Percentiles rank a stretch among this genome's conserved stretches.
Evolutionary conservation across 2,329 filamentous ascomycete species (phyloP).

Genomic region (Fusarium haematococcum): DNA sequence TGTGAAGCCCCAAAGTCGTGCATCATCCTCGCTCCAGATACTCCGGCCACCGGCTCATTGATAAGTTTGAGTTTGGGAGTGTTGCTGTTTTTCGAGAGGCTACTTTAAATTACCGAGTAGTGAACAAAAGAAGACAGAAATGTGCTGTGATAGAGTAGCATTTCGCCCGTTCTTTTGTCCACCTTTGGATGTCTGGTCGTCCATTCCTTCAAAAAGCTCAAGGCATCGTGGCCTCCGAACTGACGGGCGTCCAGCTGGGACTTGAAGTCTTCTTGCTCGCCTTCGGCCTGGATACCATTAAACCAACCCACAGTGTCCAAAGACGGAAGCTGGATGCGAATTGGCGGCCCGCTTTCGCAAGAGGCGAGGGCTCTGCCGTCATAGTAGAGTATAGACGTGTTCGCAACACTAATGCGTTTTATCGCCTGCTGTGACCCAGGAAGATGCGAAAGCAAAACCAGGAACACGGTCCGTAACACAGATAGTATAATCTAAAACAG

Average conservation of each 20-base stretch:
- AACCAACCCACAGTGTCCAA: slow-evolving; percentile 79
- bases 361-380: slow-evolving; percentile 76
- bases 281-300: slow-evolving; percentile 69
- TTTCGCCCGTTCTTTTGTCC: slow-evolving; percentile 72
- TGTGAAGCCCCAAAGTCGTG: slow-evolving; percentile 79
- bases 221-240: slow-evolving; percentile 67
- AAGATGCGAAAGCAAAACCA: slow-evolving; percentile 55
- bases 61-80: slow-evolving; percentile 32
- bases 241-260: not conserved
- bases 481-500: slow-evolving; percentile 6
- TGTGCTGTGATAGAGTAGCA: slow-evolving; percentile 75
- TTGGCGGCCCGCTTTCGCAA: slow-evolving; percentile 78
- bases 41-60: slow-evolving; percentile 65
- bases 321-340: slow-evolving; percentile 71
- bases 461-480: slow-evolving; percentile 19
- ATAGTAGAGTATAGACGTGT: slow-evolving; percentile 75
- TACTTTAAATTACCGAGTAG: slow-evolving; percentile 62
- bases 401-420: slow-evolving; percentile 77
- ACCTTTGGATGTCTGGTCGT: slow-evolving; percentile 77
- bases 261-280: slow-evolving; percentile 41
- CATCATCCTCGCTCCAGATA: slow-evolving; percentile 77
- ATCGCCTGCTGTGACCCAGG: slow-evolving; percentile 61
- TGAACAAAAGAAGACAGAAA: slow-evolving; percentile 75
- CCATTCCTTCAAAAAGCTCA: slow-evolving; percentile 76
- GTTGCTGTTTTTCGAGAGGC: fast-evolving